Evolutionary conservation across 2,329 filamentous ascomycete genomes (phyloP).

Genomic region (Aspergillus melleus): DNA sequence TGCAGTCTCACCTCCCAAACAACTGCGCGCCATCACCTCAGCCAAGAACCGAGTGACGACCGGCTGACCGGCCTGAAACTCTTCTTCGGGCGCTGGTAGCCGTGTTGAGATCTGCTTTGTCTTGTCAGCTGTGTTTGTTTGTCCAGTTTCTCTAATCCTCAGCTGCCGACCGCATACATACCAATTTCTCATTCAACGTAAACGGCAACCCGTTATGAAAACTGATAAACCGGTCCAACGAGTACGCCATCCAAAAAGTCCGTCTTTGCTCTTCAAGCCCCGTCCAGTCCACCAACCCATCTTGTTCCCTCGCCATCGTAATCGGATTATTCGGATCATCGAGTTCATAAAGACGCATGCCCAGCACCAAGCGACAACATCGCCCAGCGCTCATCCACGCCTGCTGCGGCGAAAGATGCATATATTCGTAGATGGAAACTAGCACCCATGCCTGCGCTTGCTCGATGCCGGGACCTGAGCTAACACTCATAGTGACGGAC

Average conservation of each 20-base stretch:
- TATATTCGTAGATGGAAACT: constrained; percentile 39
- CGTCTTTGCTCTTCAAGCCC: constrained; percentile 38
- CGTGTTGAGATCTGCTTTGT: constrained; percentile 35
- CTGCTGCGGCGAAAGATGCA: constrained; percentile 32
- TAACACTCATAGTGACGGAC: constrained; percentile 3
- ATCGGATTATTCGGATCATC: constrained; percentile 26
- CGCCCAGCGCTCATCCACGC: constrained; percentile 41
- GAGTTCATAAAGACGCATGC: constrained; percentile 38
- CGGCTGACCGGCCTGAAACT: constrained; percentile 37
- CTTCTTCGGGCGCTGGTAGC: constrained; percentile 36
- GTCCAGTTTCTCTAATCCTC: neutral
- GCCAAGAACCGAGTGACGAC: constrained; percentile 29
- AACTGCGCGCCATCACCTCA: constrained; percentile 27
- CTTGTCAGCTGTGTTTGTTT: neutral
- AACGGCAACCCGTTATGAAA: constrained; percentile 32
- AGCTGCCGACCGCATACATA: constrained; percentile 2
- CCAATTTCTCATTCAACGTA: constrained; percentile 30
- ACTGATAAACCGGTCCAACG: constrained; percentile 38
- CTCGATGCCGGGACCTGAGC: constrained; percentile 24
- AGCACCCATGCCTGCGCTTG: constrained; percentile 41
- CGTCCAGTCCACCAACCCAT: constrained; percentile 23
- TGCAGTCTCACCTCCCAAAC: constrained; percentile 3
- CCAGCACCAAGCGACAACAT: constrained; percentile 39
- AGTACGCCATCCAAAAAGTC: constrained; percentile 45
- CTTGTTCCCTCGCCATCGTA: constrained; percentile 13